Evolutionary conservation across 306 rosid genomes (phyloP).

Genomic region (Lablab purpureus): DNA sequence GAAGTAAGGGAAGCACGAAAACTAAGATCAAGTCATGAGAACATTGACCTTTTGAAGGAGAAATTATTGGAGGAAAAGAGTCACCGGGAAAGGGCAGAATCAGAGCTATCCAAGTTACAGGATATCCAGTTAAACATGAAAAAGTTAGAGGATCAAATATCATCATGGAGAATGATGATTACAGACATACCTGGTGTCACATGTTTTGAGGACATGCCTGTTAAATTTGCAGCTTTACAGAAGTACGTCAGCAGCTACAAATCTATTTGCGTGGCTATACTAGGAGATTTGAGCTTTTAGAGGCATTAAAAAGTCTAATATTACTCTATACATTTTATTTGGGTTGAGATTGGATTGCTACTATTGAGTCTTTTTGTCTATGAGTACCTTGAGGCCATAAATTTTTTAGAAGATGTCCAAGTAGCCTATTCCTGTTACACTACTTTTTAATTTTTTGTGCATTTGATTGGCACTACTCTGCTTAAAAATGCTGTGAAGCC

Average conservation of each 20-base stretch:
- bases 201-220: slow-evolving; percentile 77
- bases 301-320: slow-evolving; percentile 8
- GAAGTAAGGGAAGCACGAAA: slow-evolving; percentile 95
- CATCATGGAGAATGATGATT: slow-evolving; percentile 69
- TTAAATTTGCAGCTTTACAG: slow-evolving; percentile 82
- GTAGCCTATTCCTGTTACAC: slow-evolving; percentile 24
- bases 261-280: slow-evolving; percentile 38
- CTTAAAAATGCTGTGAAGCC: slow-evolving; percentile 9
- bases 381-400: slow-evolving; percentile 17
- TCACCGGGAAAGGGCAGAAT: slow-evolving; percentile 77
- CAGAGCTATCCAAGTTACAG: slow-evolving; percentile 76
- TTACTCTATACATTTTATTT: slow-evolving; percentile 31
- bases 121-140: slow-evolving; percentile 70
- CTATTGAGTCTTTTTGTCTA: background rate
- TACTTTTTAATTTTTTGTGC: slow-evolving; percentile 7
- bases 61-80: slow-evolving; percentile 80
- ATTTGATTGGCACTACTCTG: slow-evolving; percentile 12
- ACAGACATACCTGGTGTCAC: slow-evolving; percentile 81
- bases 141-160: slow-evolving; percentile 82
- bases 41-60: slow-evolving; percentile 79
- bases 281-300: slow-evolving; percentile 20
- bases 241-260: slow-evolving; percentile 63
- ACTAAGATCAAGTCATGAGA: slow-evolving; percentile 78
- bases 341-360: background rate
- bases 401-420: slow-evolving; percentile 33